Base-by-base conservation (phyloP, 108 stramenopile genomes). In the Fragilaria crotonensis region DNA sequence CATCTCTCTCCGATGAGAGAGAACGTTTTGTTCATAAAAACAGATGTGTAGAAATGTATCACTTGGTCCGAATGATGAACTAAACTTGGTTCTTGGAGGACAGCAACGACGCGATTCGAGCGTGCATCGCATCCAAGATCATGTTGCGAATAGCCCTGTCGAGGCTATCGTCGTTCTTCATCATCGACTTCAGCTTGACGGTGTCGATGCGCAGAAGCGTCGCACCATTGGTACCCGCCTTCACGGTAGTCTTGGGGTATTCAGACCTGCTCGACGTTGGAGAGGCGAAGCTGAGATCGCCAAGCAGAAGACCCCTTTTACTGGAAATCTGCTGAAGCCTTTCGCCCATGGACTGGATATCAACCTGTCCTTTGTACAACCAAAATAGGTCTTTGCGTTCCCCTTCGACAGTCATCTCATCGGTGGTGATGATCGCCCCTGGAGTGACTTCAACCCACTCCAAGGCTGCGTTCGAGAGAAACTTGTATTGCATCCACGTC, bases 401-500 rank as follows among this genome's bases (percentile, higher is more conserved):
- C 3, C 20, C 22, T 29, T 19, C 5, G 23, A 29, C 4, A 4
- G n/a, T 66, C 50, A 3, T 59, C 20, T 60, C 60, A 25, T 60
- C 53, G 19, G 36, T 20, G 4, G 59, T 60, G 18, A 58, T 66
- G 49, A 52, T 30, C 25, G 45, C 7, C 5, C 60, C 66, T 2
- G 68, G 61, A 19, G 23, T 14, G 7, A 62, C 61, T 19, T 29
- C 28, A 22, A 69, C 32, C 68, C 68, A 69, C 14, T 69, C 68
- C 54, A 69, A 9, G 52, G 55, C 41, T 2, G 4, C 14, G 21
- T 22, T 29, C 2, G 20, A 17, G 22, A 69, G n/a, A n/a, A 30
- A 19, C 47, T 57, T 62, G 57, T 57, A 69, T 30, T 69, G 68
- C 26, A 14, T 33, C 68, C 68, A 69, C 7, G 61, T 49, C 21